These are phyloP conservation scores for Colletotrichum sp. DNA, from an alignment of 2,329 filamentous ascomycete species.

Conservation along the genomic window DNA sequence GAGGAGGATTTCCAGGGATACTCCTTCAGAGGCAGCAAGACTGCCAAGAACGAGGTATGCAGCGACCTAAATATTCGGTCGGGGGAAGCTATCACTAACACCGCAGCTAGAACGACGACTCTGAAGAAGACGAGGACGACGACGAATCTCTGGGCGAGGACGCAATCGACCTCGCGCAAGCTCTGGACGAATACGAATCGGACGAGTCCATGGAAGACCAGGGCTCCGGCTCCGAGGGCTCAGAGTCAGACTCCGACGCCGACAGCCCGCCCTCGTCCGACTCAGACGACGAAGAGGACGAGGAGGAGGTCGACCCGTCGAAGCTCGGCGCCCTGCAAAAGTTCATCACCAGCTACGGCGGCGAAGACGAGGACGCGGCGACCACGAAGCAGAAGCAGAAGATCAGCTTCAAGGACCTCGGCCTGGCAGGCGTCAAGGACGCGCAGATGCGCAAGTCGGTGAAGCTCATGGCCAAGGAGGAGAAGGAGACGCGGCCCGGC, in stretches of 20 bases:
- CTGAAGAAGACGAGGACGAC: slow-evolving; percentile 59
- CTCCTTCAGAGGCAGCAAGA: slow-evolving; percentile 54
- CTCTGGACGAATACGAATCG: slow-evolving; percentile 57
- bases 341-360: slow-evolving; percentile 72
- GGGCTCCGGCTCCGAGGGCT: slow-evolving; percentile 46
- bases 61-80: background rate
- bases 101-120: slow-evolving; percentile 60
- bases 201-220: slow-evolving; percentile 50
- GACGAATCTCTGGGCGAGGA: slow-evolving; percentile 63
- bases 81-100: slow-evolving; percentile 15
- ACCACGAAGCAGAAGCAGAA: slow-evolving; percentile 49
- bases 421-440: slow-evolving; percentile 73
- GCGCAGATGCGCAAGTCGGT: slow-evolving; percentile 78
- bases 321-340: slow-evolving; percentile 70
- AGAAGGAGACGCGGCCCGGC: slow-evolving; percentile 52
- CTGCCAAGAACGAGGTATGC: slow-evolving; percentile 33
- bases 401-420: slow-evolving; percentile 77
- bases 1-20: slow-evolving; percentile 85
- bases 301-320: slow-evolving; percentile 52
- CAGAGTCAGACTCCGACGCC: slow-evolving; percentile 45
- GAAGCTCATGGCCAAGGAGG: slow-evolving; percentile 73
- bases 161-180: slow-evolving; percentile 63
- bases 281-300: slow-evolving; percentile 53
- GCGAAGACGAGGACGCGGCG: slow-evolving; percentile 56
- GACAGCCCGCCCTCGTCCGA: slow-evolving; percentile 56